Conservation (phyloP, 768 basidiomycete species). For the Panaeolus cyanescens region DNA sequence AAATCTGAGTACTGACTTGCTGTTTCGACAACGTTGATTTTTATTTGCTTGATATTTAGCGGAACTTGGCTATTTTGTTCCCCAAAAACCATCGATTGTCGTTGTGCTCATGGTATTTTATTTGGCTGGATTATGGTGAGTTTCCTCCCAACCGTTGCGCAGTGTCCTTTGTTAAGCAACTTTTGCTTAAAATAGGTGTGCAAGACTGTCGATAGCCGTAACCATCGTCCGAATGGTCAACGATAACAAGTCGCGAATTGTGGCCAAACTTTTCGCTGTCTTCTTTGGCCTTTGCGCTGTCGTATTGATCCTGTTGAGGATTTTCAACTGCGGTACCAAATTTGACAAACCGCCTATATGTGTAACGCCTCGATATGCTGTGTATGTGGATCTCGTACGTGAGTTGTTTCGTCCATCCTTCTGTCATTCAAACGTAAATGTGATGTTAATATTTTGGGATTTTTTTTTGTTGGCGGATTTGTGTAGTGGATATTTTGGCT, state of each 20-base stretch:
- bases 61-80: neutral
- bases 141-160: neutral
- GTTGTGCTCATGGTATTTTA: neutral
- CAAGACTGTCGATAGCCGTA: neutral
- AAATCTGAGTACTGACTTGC: no score
- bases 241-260: neutral
- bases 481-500: conserved; percentile 3
- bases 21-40: no score
- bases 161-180: neutral
- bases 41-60: no score
- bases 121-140: neutral
- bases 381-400: neutral
- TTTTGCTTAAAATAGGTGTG: neutral
- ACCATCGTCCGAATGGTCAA: neutral
- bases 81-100: neutral
- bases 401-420: neutral
- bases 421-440: neutral
- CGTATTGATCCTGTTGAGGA: neutral
- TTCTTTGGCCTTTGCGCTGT: neutral
- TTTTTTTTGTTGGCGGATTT: neutral
- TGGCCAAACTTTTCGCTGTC: neutral
- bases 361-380: neutral
- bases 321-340: neutral
- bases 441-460: neutral
- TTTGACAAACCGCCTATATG: neutral